Conservation (phyloP, 345 rosid species). For the Euphorbia pulcherrima region DNA sequence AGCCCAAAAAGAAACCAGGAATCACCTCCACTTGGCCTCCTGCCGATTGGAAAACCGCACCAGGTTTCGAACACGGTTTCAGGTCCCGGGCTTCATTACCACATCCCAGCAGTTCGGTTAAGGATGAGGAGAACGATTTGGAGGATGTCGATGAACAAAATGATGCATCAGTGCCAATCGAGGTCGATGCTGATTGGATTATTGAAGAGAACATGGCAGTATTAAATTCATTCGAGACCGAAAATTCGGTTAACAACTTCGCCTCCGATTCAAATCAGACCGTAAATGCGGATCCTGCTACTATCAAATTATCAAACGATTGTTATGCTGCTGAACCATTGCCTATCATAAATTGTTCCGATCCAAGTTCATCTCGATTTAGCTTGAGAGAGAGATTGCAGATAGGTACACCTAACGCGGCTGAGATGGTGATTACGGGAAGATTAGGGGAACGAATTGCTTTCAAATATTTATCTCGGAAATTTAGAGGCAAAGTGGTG, state of each 20-base stretch:
- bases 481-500: slow-evolving; percentile 38
- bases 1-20: slow-evolving; percentile 42
- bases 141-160: slow-evolving; percentile 15
- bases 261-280: slow-evolving; percentile 9
- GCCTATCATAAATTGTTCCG: slow-evolving; percentile 24
- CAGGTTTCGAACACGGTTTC: slow-evolving; percentile 41
- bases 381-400: slow-evolving; percentile 47
- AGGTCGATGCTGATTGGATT: slow-evolving; percentile 32
- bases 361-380: slow-evolving; percentile 29
- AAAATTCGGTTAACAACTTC: slow-evolving; percentile 11
- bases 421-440: slow-evolving; percentile 52
- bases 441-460: slow-evolving; percentile 70
- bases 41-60: slow-evolving; percentile 61
- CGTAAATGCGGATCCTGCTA: slow-evolving; percentile 19
- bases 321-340: slow-evolving; percentile 27
- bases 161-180: slow-evolving; percentile 24
- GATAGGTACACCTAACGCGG: slow-evolving; percentile 40
- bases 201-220: slow-evolving; percentile 30
- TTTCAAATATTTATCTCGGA: slow-evolving; percentile 46
- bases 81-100: slow-evolving; percentile 28
- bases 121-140: slow-evolving; percentile 22
- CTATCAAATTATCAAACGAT: slow-evolving; percentile 24
- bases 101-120: slow-evolving; percentile 22
- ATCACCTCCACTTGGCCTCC: slow-evolving; percentile 64
- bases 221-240: slow-evolving; percentile 17